Evolutionary conservation across 31 red algal genomes (phyloP).

Genomic region (Odonthalia washingtoniensis): DNA sequence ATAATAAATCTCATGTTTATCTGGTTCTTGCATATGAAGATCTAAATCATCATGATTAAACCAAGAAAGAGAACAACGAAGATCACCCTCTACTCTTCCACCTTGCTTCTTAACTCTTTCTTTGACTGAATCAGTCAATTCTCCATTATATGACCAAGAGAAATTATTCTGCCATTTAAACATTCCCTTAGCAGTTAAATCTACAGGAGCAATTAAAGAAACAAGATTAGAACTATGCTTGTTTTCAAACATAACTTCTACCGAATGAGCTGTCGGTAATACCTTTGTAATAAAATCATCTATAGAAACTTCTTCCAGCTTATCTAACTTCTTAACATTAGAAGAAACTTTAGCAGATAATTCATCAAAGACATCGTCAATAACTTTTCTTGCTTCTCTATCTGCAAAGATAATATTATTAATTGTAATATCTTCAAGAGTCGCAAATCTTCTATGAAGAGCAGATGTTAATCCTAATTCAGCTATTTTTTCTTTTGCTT

Average conservation of each 20-base stretch:
- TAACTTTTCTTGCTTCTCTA: not conserved
- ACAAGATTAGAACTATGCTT: not conserved
- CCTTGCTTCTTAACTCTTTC: not conserved
- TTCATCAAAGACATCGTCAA: too few species aligned
- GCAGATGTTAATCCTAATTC: not conserved
- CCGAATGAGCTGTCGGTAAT: not conserved
- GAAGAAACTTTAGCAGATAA: too few species aligned
- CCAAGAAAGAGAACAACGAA: conserved; percentile 3
- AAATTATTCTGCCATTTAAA: conserved; percentile 27
- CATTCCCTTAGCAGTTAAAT: not conserved
- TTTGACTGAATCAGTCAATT: not conserved
- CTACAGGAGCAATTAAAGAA: not conserved
- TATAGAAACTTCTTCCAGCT: too few species aligned
- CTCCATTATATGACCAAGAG: conserved; percentile 4
- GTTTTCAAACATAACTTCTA: not conserved
- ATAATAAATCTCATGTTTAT: conserved; percentile 6
- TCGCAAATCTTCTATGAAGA: not conserved
- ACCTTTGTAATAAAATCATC: not conserved
- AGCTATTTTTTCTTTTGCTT: conserved; percentile 8
- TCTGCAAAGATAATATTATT: not conserved
- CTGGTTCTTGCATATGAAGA: conserved; percentile 2
- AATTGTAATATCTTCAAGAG: conserved; percentile 5
- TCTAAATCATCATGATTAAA: conserved; percentile 2
- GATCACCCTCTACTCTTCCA: not conserved
- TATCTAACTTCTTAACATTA: too few species aligned